Conservation (phyloP, 2,329 filamentous ascomycete species). For the Epicoccum nigrum region DNA sequence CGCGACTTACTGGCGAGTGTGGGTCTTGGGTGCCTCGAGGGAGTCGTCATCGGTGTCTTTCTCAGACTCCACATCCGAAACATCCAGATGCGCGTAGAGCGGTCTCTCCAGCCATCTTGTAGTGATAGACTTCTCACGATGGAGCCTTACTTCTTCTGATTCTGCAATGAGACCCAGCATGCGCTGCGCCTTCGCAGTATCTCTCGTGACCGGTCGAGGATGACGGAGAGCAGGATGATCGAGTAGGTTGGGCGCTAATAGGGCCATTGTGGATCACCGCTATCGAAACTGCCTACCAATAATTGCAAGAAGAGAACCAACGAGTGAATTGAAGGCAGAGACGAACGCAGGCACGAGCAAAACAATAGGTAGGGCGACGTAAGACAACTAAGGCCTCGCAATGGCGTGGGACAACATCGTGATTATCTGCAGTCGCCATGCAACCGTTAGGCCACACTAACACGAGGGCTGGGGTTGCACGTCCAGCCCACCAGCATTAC, state of each 20-base stretch:
- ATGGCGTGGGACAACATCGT: slow-evolving; percentile 29
- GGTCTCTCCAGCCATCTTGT: slow-evolving; percentile 38
- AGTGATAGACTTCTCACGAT: slow-evolving; percentile 33
- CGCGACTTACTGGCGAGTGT: slow-evolving; percentile 17
- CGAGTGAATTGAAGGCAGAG: slow-evolving; percentile 12
- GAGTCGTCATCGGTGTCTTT: slow-evolving; percentile 20
- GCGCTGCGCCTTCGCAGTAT: slow-evolving; percentile 35
- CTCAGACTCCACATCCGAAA: slow-evolving; percentile 22
- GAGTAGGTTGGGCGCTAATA: slow-evolving; percentile 28
- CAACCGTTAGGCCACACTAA: slow-evolving; percentile 22
- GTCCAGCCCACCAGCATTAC: slow-evolving; percentile 26
- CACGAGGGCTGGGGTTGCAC: slow-evolving; percentile 25
- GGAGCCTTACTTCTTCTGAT: slow-evolving; percentile 27
- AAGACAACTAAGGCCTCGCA: slow-evolving; percentile 23
- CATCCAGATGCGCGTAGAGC: slow-evolving; percentile 29
- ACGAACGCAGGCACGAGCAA: slow-evolving; percentile 20
- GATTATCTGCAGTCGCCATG: slow-evolving; percentile 31
- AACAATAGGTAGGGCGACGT: slow-evolving; percentile 28
- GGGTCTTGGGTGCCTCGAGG: slow-evolving; percentile 16
- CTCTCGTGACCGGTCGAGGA: slow-evolving; percentile 33
- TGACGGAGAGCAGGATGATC: slow-evolving; percentile 33
- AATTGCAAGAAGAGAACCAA: slow-evolving; percentile 1
- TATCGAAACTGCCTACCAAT: background rate
- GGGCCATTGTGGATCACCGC: slow-evolving; percentile 22
- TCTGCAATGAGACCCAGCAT: slow-evolving; percentile 34